These are phyloP conservation scores for Pichia pseudocactophila DNA, from an alignment of 805 yeast species.

Conservation along the genomic window DNA sequence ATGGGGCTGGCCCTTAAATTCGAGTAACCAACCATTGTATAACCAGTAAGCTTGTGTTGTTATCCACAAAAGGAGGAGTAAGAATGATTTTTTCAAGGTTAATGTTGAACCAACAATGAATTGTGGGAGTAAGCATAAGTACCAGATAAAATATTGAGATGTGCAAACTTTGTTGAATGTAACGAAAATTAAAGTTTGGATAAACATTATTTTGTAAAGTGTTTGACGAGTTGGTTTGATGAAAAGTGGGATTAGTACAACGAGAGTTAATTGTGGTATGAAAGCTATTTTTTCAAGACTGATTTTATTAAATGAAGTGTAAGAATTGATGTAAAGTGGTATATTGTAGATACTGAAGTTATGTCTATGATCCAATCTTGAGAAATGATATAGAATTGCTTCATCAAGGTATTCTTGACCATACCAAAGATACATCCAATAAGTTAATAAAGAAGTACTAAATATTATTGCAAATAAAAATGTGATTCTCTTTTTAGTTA, in stretches of 20 bases:
- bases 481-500: constrained; percentile 35
- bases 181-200: constrained; percentile 74
- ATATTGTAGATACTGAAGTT: constrained; percentile 86
- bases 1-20: constrained; percentile 56
- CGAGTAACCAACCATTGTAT: constrained; percentile 65
- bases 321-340: constrained; percentile 55
- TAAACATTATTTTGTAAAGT: constrained; percentile 47
- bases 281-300: constrained; percentile 5
- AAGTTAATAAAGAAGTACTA: constrained; percentile 41
- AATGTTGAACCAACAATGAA: constrained; percentile 42
- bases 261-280: constrained; percentile 64
- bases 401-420: constrained; percentile 71
- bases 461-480: constrained; percentile 34
- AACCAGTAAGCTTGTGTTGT: constrained; percentile 72
- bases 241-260: not conserved
- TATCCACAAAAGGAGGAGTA: constrained; percentile 52
- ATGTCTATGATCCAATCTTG: constrained; percentile 86
- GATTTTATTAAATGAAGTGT: constrained; percentile 11
- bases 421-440: constrained; percentile 56
- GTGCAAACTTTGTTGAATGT: constrained; percentile 79
- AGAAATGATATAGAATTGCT: constrained; percentile 74
- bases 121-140: constrained; percentile 74
- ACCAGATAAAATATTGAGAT: constrained; percentile 96
- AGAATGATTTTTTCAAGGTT: constrained; percentile 30
- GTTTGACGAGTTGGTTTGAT: constrained; percentile 1